Base-by-base conservation (phyloP, 1,139 yeast species). In the Wickerhamomyces sp. region DNA sequence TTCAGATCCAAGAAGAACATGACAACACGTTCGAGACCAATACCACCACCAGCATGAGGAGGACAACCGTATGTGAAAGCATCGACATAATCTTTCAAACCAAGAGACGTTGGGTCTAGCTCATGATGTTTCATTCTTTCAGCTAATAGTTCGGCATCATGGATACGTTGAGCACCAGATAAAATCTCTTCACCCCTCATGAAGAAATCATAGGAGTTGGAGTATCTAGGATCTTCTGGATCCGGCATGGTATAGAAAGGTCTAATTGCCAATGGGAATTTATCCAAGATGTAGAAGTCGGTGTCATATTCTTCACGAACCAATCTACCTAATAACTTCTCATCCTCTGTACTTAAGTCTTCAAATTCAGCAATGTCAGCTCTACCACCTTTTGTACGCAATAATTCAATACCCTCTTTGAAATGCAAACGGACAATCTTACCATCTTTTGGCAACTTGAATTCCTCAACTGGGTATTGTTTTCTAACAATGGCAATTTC, bases 211-310 rank as follows among this genome's bases (percentile, higher is more conserved):
- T 91, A 86, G 18, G 94, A 85, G 79, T 93, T 93, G 56, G 97
- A 90, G 73, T 90, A 90, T 60, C 84, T 77, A 55, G 96, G 80
- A 71, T 94, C 90, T 63, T 81, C 85, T 15, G 98, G 78, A 66
- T 91, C 97, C 52, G 99, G 98, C 99, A 94, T 93, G 48, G 99
- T 93, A 78, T 93, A 93, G 79, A 93, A 93, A 49, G 99, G 99
- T 74, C 99, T 85, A 48, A 90, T 79, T 31, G 88, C 95, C 63
- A 90, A 75, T 60, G 99, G 99, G 86, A 94, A 93, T 69, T 93
- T 93, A 76, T 93, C 99, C 70, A 93, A 80, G 63, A 93, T 89
- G 74, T 91, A 93, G 78, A 93, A 93, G 70, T 93, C 99, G 47
- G 99, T 93, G 71, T 91, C 89, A 71, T 90, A 91, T 71, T 89